These are phyloP conservation scores for Leccinum subgranulosum DNA, from an alignment of 768 basidiomycete species.

Conservation along the genomic window DNA sequence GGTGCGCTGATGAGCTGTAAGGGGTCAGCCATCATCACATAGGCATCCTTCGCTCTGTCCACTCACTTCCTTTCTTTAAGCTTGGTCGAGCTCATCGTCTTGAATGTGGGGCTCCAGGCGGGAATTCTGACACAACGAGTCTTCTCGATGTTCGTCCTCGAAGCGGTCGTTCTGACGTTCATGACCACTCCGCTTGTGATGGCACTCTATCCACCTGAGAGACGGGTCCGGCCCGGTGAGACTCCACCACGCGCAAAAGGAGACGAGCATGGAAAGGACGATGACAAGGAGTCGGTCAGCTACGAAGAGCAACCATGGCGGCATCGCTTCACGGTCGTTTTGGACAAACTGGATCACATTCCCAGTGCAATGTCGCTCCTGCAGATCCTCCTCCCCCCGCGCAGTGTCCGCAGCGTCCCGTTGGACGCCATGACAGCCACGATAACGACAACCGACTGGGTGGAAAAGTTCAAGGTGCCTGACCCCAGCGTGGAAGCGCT, in stretches of 20 bases:
- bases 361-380: constrained; percentile 88
- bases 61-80: constrained; percentile 34
- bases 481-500: constrained; percentile 67
- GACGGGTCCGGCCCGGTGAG: constrained; percentile 44
- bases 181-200: constrained; percentile 79
- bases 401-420: neutral
- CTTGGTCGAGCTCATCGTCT: constrained; percentile 90
- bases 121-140: constrained; percentile 72
- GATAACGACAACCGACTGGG: constrained; percentile 6
- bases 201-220: constrained; percentile 61
- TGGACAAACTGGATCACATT: constrained; percentile 88
- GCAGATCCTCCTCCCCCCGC: constrained; percentile 64
- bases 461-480: constrained; percentile 12
- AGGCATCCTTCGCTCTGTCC: neutral
- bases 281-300: constrained; percentile 5
- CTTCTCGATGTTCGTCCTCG: constrained; percentile 95
- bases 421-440: constrained; percentile 8
- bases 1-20: constrained; percentile 96
- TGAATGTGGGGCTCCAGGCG: constrained; percentile 87
- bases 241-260: constrained; percentile 18
- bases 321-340: constrained; percentile 72
- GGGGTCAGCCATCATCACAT: constrained; percentile 51
- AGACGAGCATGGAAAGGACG: constrained; percentile 29
- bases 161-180: constrained; percentile 78
- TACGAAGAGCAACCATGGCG: constrained; percentile 36